phyloP scores from a whole-genome alignment of 768 basidiomycete species.

The Amanita phalloides region DNA sequence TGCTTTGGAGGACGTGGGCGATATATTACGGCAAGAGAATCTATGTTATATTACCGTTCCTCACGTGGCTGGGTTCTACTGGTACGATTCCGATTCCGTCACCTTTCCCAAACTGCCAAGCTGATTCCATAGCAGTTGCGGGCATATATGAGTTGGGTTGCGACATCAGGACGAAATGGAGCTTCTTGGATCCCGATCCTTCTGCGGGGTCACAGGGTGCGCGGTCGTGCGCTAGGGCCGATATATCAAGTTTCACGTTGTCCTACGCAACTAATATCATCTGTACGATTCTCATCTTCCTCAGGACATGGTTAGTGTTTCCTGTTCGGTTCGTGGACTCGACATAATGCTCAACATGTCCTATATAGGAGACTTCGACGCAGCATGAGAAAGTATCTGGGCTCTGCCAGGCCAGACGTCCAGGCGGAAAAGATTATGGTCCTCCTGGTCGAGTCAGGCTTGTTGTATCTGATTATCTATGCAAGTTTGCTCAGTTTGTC shows the following conservation, averaged over 20 bases:
- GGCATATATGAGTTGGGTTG: conserved; percentile 20
- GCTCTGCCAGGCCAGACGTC: conserved; percentile 14
- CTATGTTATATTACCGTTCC: conserved; percentile 13
- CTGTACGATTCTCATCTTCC: conserved; percentile 18
- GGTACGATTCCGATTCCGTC: conserved; percentile 8
- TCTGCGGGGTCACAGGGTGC: conserved; percentile 17
- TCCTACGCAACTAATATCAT: conserved; percentile 20
- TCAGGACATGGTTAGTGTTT: conserved; percentile 14
- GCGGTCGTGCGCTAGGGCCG: conserved; percentile 14
- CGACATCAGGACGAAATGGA: conserved; percentile 16
- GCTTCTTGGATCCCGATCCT: conserved; percentile 12
- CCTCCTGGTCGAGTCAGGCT: conserved; percentile 19
- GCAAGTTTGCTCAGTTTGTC: conserved; percentile 6
- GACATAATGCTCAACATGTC: not conserved
- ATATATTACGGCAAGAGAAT: conserved; percentile 11
- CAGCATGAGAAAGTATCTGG: conserved; percentile 15
- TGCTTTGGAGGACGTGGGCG: conserved; percentile 20
- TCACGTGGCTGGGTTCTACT: conserved; percentile 18
- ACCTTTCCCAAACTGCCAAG: not conserved
- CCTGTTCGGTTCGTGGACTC: not conserved
- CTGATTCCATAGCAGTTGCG: conserved; percentile 10
- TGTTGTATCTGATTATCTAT: conserved; percentile 17
- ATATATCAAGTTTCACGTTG: conserved; percentile 18
- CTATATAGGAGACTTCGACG: conserved; percentile 14
- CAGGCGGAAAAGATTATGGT: conserved; percentile 18